phyloP scores from a whole-genome alignment of 306 rosid species.

The Quercus suber region DNA sequence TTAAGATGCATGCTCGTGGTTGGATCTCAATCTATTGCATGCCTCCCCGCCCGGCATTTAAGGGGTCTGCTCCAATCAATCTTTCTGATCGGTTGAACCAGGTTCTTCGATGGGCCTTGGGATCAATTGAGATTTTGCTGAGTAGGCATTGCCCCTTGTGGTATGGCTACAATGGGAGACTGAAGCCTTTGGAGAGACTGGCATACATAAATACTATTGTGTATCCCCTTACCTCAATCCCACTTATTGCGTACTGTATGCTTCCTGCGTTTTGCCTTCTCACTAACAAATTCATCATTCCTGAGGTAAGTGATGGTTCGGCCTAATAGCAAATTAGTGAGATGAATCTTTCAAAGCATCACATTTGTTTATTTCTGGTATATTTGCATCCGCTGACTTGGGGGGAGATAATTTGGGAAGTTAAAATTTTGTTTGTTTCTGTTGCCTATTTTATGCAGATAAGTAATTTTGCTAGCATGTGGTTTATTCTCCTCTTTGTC shows the following conservation, averaged over 20 bases:
- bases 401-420: neutral
- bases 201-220: conserved; percentile 96
- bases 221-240: conserved; percentile 92
- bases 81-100: conserved; percentile 98
- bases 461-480: conserved; percentile 97
- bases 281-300: conserved; percentile 92
- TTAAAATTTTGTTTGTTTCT: neutral
- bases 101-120: conserved; percentile 99
- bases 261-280: conserved; percentile 98
- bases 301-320: conserved; percentile 60
- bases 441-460: conserved; percentile 54
- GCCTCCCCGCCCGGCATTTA: conserved; percentile 98
- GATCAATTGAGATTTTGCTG: conserved; percentile 93
- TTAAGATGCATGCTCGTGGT: conserved; percentile 99
- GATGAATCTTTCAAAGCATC: neutral
- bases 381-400: neutral
- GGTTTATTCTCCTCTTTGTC: conserved; percentile 92
- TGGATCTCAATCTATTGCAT: conserved; percentile 97
- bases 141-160: conserved; percentile 99
- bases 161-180: conserved; percentile 93
- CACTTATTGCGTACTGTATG: conserved; percentile 78
- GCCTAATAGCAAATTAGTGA: neutral
- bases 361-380: neutral
- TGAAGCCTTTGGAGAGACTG: conserved; percentile 72
- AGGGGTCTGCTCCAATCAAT: conserved; percentile 99